phyloP scores from a whole-genome alignment of 1,284 basidiomycete species.

The Ganoderma multipileum region DNA sequence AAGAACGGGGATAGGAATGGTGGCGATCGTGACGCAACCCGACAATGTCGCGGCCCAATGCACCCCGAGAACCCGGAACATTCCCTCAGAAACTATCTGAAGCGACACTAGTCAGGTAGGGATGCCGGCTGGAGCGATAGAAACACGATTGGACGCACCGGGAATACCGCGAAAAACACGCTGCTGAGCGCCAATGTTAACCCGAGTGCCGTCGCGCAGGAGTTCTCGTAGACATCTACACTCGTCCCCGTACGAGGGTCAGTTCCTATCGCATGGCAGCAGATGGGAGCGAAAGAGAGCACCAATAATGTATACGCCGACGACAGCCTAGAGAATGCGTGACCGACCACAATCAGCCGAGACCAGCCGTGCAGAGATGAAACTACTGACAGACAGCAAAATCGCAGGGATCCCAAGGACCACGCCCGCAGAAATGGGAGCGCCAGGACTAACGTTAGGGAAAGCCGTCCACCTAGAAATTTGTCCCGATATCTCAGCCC shows the following conservation, averaged over 20 bases:
- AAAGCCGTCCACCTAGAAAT: conserved; percentile 23
- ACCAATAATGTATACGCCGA: conserved; percentile 26
- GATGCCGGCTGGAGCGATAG: neutral
- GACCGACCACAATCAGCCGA: neutral
- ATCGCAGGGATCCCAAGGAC: conserved; percentile 14
- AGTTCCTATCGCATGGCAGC: neutral
- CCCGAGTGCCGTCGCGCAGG: conserved; percentile 3
- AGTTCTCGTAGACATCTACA: conserved; percentile 11
- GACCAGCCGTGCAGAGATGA: neutral
- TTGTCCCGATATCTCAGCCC: neutral
- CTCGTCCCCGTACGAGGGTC: neutral
- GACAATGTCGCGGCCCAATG: conserved; percentile 20
- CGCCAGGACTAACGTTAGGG: conserved; percentile 13
- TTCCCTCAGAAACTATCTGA: conserved; percentile 14
- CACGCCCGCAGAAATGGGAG: conserved; percentile 16
- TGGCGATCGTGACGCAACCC: conserved; percentile 15
- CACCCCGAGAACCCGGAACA: conserved; percentile 8
- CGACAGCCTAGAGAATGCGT: conserved; percentile 9
- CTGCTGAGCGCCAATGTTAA: neutral
- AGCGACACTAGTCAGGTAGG: neutral
- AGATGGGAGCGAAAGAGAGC: neutral
- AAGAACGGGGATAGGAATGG: conserved; percentile 20
- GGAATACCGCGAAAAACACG: conserved; percentile 1
- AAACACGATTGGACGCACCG: neutral
- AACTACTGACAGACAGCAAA: conserved; percentile 22